phyloP scores from a whole-genome alignment of 2,329 filamentous ascomycete genomes.

The Coleophoma cylindrospora region DNA sequence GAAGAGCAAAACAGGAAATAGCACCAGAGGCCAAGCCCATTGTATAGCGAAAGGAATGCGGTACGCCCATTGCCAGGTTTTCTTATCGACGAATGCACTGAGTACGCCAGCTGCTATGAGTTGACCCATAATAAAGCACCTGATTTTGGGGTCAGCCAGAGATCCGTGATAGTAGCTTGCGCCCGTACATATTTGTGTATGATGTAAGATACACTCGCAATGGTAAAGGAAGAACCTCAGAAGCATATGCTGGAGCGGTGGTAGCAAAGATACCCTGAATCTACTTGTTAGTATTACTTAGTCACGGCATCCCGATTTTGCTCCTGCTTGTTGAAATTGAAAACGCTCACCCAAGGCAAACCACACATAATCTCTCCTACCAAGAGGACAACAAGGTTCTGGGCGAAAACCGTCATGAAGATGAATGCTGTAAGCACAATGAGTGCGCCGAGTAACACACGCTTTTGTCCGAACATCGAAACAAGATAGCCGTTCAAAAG shows the following conservation, averaged over 20 bases:
- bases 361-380: slow-evolving; percentile 41
- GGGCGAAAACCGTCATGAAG: slow-evolving; percentile 41
- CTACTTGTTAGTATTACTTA: no score
- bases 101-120: slow-evolving; percentile 41
- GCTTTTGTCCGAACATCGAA: slow-evolving; percentile 41
- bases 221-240: slow-evolving; percentile 36
- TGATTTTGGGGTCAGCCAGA: not conserved
- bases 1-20: slow-evolving; percentile 35
- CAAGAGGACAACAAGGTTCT: slow-evolving; percentile 36
- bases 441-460: slow-evolving; percentile 37
- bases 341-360: slow-evolving; percentile 38
- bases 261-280: slow-evolving; percentile 32
- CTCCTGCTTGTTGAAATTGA: no score
- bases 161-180: not conserved
- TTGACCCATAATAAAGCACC: slow-evolving; percentile 29
- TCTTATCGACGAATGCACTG: slow-evolving; percentile 32
- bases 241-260: slow-evolving; percentile 35
- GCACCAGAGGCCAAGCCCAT: slow-evolving; percentile 42
- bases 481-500: slow-evolving; percentile 40
- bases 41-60: slow-evolving; percentile 43
- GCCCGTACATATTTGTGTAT: slow-evolving; percentile 32
- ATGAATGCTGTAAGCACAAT: slow-evolving; percentile 36
- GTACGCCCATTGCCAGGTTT: slow-evolving; percentile 38
- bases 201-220: slow-evolving; percentile 37
- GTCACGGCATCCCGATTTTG: no score